A percentile compares a stretch with the other conserved stretches of the same genome.
Evolutionary conservation across 305 asterid species (phyloP).

Genomic region (Fraxinus paxiana): DNA sequence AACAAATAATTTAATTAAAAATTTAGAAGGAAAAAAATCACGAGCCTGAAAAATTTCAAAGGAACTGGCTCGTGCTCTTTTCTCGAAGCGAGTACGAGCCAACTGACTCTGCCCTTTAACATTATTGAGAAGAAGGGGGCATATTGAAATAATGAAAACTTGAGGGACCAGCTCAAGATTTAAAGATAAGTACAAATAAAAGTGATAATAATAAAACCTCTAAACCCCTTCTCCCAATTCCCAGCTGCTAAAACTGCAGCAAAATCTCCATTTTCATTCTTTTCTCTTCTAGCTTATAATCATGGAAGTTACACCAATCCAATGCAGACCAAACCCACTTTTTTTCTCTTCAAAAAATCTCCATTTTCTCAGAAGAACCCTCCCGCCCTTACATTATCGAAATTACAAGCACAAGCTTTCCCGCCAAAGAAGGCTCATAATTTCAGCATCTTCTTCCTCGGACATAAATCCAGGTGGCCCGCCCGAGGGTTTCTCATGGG

Average conservation of each 20-base stretch:
- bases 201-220: conserved; percentile 23
- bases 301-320: conserved; percentile 37
- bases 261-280: background rate
- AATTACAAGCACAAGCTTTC: conserved; percentile 34
- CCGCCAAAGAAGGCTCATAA: conserved; percentile 45
- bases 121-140: background rate
- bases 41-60: background rate
- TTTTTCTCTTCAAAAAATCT: conserved; percentile 23
- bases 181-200: background rate
- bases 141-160: background rate
- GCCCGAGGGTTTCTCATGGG: conserved; percentile 69
- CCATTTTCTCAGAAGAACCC: conserved; percentile 23
- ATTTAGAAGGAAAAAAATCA: background rate
- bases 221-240: conserved; percentile 28
- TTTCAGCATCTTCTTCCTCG: conserved; percentile 57
- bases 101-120: background rate
- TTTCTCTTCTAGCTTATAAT: background rate
- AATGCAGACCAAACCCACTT: conserved; percentile 33
- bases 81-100: background rate
- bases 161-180: background rate
- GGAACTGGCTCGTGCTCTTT: background rate
- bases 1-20: background rate
- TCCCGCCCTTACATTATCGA: conserved; percentile 23
- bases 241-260: conserved; percentile 19
- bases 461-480: conserved; percentile 34